Evolutionary conservation across 345 rosid species (phyloP).

Genomic region (Ceriops decandra): DNA sequence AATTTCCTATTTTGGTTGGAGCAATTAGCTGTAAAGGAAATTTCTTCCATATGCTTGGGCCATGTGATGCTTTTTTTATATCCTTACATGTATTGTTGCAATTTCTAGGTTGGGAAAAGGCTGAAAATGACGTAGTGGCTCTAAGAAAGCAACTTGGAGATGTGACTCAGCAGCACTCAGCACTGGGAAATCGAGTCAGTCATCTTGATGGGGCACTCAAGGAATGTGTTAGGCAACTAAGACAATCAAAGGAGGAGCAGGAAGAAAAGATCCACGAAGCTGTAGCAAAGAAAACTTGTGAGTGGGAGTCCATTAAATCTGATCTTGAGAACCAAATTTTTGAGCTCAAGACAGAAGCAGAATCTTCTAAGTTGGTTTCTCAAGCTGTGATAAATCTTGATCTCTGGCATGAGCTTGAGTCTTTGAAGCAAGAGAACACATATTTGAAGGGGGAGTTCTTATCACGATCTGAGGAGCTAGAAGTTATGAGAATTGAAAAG

Average conservation of each 20-base stretch:
- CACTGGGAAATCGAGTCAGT: constrained; percentile 65
- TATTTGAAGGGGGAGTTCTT: constrained; percentile 57
- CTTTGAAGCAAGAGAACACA: constrained; percentile 55
- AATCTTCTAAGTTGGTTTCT: constrained; percentile 29
- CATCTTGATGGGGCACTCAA: constrained; percentile 91
- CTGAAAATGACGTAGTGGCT: constrained; percentile 62
- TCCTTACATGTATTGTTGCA: neutral
- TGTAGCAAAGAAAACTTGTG: constrained; percentile 38
- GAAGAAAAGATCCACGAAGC: constrained; percentile 59
- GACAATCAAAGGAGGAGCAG: constrained; percentile 82
- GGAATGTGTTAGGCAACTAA: constrained; percentile 90
- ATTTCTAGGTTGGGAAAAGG: constrained; percentile 84
- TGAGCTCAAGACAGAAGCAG: constrained; percentile 39
- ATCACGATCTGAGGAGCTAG: constrained; percentile 63
- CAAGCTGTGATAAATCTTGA: constrained; percentile 27
- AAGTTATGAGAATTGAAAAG: constrained; percentile 70
- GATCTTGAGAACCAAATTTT: constrained; percentile 51
- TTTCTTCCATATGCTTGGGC: neutral
- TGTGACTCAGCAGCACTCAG: constrained; percentile 39
- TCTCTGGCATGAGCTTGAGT: constrained; percentile 42
- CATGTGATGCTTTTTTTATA: neutral
- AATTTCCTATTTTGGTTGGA: neutral
- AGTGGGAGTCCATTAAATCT: constrained; percentile 51
- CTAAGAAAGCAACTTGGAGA: constrained; percentile 67
- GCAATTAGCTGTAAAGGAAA: neutral